These are phyloP conservation scores for Herpetomonas samuelpessoai DNA, from an alignment of 208 protist species.

Conservation along the genomic window DNA sequence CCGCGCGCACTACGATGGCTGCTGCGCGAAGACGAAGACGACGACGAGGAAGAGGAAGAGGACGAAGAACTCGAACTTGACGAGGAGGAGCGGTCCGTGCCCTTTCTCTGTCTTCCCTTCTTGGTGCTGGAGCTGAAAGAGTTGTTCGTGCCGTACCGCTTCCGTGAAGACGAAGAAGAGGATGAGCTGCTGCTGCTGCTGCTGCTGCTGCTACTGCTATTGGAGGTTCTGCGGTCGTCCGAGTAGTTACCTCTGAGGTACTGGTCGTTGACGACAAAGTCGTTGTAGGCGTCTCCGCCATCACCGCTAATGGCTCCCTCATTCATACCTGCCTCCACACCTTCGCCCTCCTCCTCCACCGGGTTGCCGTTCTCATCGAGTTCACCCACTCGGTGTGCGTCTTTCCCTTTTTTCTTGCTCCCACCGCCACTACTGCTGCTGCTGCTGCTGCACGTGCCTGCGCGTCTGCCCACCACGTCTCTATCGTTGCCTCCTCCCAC, in stretches of 20 bases:
- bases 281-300: conserved; percentile 33
- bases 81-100: neutral
- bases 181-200: conserved; percentile 2
- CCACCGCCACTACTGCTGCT: no score
- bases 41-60: neutral
- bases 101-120: neutral
- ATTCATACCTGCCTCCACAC: no score
- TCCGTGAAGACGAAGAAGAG: neutral
- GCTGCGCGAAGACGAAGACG: conserved; percentile 1
- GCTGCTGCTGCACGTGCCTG: neutral
- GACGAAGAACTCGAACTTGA: conserved; percentile 2
- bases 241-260: conserved; percentile 54
- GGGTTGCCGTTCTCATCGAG: neutral
- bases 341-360: neutral
- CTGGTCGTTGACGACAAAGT: conserved; percentile 56
- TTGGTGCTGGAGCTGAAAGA: conserved; percentile 3
- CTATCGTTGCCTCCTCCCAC: neutral
- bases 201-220: neutral
- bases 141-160: neutral
- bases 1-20: neutral
- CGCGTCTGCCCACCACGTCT: neutral
- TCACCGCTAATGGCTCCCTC: conserved; percentile 4
- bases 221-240: conserved; percentile 13
- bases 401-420: no score
- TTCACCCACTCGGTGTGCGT: no score